Evolutionary conservation across 768 basidiomycete species (phyloP), one percentile per base, ranked within the genome.

Genomic region (Trametes meyenii): DNA sequence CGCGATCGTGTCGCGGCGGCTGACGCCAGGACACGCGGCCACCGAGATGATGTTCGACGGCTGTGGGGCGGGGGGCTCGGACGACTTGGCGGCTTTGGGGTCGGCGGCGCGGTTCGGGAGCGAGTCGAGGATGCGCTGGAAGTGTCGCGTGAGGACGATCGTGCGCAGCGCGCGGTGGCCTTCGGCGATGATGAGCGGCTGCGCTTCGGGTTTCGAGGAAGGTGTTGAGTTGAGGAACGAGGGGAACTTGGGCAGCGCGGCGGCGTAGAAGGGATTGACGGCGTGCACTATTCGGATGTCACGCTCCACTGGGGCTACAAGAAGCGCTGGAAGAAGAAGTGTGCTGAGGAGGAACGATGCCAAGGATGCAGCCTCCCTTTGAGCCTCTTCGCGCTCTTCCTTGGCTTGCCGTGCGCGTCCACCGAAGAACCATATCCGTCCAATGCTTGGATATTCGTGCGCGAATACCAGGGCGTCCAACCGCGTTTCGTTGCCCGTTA

Each of bases 231-330:
- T 46, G 44, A 72, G 64, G 36, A 65, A 64, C 1, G 70, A 12
- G 39, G 75, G 65, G 66, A 81, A 77, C 3, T 76, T 65, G 4
- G 83, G 80, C 3, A 84, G 77, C 0, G 92, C 89, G 1, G 95
- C 92, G 2, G 93, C 87, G 67, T 96, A 97, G 66, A 93, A 92
- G 2, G 94, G 94, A 60, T 94, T 94, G 70, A 96, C 83, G 42
- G 94, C 79, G 58, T 87, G 87, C 70, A 98, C 78, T 64, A 97
- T 84, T n/a, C 95, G 88, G 43, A 97, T 92, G 64, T 95, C 92
- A 38, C 94, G 83, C 70, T 95, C 94, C n/a, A 82, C 79, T 0
- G 94, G 94, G 0, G 91, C 88, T 24, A 90, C 85, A 16, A 97
- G 84, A 3, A 96, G 77, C 29, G 83, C 79, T 2, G 94, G 94